These are phyloP conservation scores for Botrytis galanthina DNA, from an alignment of 2,329 filamentous ascomycete genomes.

Conservation along the genomic window DNA sequence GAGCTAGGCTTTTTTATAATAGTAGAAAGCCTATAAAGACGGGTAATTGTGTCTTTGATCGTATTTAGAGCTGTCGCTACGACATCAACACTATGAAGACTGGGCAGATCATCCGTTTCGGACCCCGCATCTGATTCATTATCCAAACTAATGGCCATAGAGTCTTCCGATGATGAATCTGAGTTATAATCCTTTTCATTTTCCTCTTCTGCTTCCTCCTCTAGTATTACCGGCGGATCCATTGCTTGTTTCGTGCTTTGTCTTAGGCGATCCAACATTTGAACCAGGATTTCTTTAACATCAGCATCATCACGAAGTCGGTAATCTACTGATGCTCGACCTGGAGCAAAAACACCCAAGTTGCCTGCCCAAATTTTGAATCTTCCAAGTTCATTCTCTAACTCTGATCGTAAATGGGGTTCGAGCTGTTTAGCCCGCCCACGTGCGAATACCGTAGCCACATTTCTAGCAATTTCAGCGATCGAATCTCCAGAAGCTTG, in stretches of 20 bases:
- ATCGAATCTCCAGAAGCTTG: neutral
- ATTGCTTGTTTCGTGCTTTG: constrained; percentile 14
- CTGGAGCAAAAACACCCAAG: constrained; percentile 4
- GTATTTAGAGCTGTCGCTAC: neutral
- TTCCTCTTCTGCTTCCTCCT: neutral
- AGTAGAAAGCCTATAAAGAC: constrained; percentile 1
- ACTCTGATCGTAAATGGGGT: constrained; percentile 11
- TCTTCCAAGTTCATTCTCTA: constrained; percentile 6
- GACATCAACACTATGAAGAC: neutral
- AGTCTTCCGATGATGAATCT: neutral
- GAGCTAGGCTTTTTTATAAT: constrained; percentile 5
- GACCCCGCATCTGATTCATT: neutral
- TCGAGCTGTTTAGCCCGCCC: constrained; percentile 6
- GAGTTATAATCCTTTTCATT: neutral
- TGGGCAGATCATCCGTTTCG: neutral
- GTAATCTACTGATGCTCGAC: constrained; percentile 8
- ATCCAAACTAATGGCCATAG: constrained; percentile 14
- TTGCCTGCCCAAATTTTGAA: constrained; percentile 13
- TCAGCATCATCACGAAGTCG: constrained; percentile 11
- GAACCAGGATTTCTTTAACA: neutral
- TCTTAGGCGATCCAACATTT: constrained; percentile 9
- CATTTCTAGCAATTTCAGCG: constrained; percentile 10
- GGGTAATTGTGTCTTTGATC: constrained; percentile 8
- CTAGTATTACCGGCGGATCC: neutral
- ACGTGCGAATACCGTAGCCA: constrained; percentile 8